A percentile compares a stretch with the other conserved stretches of the same genome.
phyloP scores from a whole-genome alignment of 2,329 filamentous ascomycete species.

The Botrytis cinerea region DNA sequence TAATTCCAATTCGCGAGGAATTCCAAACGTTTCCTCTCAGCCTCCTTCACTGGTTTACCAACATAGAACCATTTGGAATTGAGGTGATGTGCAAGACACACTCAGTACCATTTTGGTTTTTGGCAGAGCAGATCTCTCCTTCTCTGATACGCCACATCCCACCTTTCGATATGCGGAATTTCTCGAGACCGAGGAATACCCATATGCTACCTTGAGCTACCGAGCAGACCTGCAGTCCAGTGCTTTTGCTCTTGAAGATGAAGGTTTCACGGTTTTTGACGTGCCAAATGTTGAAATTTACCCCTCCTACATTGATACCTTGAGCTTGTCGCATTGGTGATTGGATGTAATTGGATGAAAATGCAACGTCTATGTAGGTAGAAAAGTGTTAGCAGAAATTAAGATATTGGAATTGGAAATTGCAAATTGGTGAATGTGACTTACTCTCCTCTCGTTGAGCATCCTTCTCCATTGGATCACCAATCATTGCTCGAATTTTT shows the following conservation, averaged over 20 bases:
- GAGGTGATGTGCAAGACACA: slow-evolving; percentile 9
- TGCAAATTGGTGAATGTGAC: neutral
- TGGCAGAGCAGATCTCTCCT: slow-evolving; percentile 28
- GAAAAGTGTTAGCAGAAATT: neutral
- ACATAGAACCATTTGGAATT: slow-evolving; percentile 46
- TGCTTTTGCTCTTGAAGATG: neutral
- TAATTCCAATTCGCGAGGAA: too few relatives aligned
- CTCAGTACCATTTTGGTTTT: neutral
- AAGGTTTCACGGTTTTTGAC: slow-evolving; percentile 1
- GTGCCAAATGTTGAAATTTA: slow-evolving; percentile 27
- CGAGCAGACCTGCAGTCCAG: slow-evolving; percentile 26
- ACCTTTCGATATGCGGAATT: slow-evolving; percentile 29
- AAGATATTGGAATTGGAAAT: neutral
- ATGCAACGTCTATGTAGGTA: slow-evolving; percentile 31
- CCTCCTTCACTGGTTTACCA: slow-evolving; percentile 74
- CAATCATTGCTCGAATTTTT: slow-evolving; percentile 26
- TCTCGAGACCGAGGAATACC: slow-evolving; percentile 26
- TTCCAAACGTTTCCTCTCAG: slow-evolving; percentile 41
- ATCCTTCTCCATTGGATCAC: slow-evolving; percentile 23
- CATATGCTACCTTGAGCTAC: slow-evolving; percentile 29
- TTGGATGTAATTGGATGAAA: slow-evolving; percentile 30
- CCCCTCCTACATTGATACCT: slow-evolving; percentile 27
- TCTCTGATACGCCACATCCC: slow-evolving; percentile 32
- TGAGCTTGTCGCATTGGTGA: slow-evolving; percentile 1
- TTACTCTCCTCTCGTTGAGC: slow-evolving; percentile 32